Evolutionary conservation across 768 basidiomycete genomes (phyloP).

Genomic region (Kwoniella sp.): DNA sequence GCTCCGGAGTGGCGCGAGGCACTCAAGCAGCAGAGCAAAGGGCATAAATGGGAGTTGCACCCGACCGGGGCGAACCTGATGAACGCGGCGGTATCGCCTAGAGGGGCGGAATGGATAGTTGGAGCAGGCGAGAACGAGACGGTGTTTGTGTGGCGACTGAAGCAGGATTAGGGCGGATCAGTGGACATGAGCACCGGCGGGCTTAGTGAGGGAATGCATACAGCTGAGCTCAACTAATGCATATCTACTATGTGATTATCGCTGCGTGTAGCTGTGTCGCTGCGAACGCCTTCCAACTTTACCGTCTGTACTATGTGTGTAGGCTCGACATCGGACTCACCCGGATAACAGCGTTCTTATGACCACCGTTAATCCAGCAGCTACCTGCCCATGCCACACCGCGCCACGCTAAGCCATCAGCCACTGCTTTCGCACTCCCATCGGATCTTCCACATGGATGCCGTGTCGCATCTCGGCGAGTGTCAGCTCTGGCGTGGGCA

Average conservation of each 20-base stretch:
- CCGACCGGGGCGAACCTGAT: not conserved
- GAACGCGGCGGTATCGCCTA: conserved; percentile 15
- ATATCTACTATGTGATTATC: not conserved
- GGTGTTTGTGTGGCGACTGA: conserved; percentile 10
- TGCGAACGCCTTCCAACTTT: too few species aligned
- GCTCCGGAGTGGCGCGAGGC: not conserved
- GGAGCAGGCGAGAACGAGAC: conserved; percentile 11
- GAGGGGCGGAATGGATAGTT: conserved; percentile 20
- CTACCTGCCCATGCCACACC: too few species aligned
- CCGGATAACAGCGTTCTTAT: too few species aligned
- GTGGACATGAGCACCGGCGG: too few species aligned
- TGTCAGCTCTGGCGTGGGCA: not conserved
- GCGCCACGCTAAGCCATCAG: too few species aligned
- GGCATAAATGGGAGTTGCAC: not conserved
- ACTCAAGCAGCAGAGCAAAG: not conserved
- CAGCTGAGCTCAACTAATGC: too few species aligned
- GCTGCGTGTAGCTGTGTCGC: not conserved
- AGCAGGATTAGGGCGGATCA: too few species aligned
- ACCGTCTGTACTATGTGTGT: too few species aligned
- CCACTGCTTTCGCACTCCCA: conserved; percentile 24
- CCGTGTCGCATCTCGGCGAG: conserved; percentile 3
- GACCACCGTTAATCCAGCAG: too few species aligned
- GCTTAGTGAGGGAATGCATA: too few species aligned
- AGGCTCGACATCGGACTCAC: too few species aligned
- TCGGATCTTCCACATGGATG: conserved; percentile 9